Conservation (phyloP, 2,329 filamentous ascomycete genomes). For the Calonectria leucothoes region DNA sequence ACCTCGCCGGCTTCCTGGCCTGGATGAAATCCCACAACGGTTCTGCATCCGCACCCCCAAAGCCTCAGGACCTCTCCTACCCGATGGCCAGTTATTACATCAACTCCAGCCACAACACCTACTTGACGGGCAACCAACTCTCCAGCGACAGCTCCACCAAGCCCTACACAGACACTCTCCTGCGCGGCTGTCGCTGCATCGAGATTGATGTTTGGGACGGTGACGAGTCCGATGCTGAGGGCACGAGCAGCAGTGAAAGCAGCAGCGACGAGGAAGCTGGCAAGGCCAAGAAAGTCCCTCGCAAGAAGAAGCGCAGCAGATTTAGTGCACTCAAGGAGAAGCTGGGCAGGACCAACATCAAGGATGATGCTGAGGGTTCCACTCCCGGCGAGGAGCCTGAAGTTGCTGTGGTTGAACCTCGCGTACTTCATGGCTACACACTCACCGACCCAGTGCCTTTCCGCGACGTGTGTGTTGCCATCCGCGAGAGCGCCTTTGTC, state of each 20-base stretch:
- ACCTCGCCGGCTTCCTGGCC: conserved; percentile 61
- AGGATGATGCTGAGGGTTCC: conserved; percentile 38
- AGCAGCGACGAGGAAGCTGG: conserved; percentile 62
- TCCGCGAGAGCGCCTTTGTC: conserved; percentile 82
- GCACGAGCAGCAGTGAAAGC: conserved; percentile 55
- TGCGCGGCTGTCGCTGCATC: conserved; percentile 88
- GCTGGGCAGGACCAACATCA: conserved; percentile 61
- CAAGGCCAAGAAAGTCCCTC: conserved; percentile 64
- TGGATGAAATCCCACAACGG: conserved; percentile 67
- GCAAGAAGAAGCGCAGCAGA: conserved; percentile 65
- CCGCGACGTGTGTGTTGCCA: conserved; percentile 84
- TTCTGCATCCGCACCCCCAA: conserved; percentile 54
- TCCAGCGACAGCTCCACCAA: conserved; percentile 88
- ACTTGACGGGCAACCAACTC: conserved; percentile 89
- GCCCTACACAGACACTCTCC: conserved; percentile 85
- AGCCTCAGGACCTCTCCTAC: conserved; percentile 70
- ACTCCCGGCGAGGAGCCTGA: conserved; percentile 36
- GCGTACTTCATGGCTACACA: conserved; percentile 89
- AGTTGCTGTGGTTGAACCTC: conserved; percentile 69
- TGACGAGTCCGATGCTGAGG: conserved; percentile 74
- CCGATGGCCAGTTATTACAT: conserved; percentile 94
- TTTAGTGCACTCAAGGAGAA: conserved; percentile 74
- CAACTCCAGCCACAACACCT: conserved; percentile 95
- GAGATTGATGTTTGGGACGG: conserved; percentile 98
- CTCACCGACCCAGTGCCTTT: conserved; percentile 91